phyloP scores from a whole-genome alignment of 352 stramenopile genomes.

The Peronospora belbahrii region DNA sequence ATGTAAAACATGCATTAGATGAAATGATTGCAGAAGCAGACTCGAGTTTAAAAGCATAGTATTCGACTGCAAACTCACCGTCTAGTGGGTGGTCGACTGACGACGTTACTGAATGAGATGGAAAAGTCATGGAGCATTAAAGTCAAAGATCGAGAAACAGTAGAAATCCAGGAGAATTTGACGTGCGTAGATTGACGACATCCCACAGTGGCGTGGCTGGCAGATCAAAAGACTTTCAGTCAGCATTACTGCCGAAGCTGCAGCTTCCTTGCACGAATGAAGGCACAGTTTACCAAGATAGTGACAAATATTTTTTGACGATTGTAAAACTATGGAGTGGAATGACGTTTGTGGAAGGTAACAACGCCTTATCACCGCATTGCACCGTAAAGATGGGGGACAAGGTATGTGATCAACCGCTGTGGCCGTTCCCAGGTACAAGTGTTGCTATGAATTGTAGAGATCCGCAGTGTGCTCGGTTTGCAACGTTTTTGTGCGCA shows the following conservation, averaged over 20 bases:
- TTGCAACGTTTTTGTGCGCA: constrained; percentile 55
- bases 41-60: constrained; percentile 30
- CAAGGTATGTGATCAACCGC: constrained; percentile 55
- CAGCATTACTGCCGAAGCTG: constrained; percentile 58
- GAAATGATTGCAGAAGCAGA: constrained; percentile 57
- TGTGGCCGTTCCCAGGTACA: constrained; percentile 48
- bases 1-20: constrained; percentile 46
- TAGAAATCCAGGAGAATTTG: background rate
- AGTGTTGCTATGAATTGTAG: constrained; percentile 29
- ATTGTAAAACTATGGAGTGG: constrained; percentile 73
- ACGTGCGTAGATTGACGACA: constrained; percentile 40
- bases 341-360: constrained; percentile 85
- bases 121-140: constrained; percentile 72
- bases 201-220: constrained; percentile 65
- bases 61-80: constrained; percentile 43
- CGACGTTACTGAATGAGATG: constrained; percentile 45
- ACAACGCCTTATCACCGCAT: constrained; percentile 71
- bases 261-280: constrained; percentile 33
- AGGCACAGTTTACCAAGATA: constrained; percentile 58
- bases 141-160: constrained; percentile 10
- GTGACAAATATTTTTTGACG: constrained; percentile 70
- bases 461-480: constrained; percentile 37
- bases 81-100: constrained; percentile 33
- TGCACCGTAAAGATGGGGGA: constrained; percentile 48
- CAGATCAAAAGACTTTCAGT: constrained; percentile 64